Conservation (phyloP, 2,329 filamentous ascomycete genomes). For the Alternaria panax region DNA sequence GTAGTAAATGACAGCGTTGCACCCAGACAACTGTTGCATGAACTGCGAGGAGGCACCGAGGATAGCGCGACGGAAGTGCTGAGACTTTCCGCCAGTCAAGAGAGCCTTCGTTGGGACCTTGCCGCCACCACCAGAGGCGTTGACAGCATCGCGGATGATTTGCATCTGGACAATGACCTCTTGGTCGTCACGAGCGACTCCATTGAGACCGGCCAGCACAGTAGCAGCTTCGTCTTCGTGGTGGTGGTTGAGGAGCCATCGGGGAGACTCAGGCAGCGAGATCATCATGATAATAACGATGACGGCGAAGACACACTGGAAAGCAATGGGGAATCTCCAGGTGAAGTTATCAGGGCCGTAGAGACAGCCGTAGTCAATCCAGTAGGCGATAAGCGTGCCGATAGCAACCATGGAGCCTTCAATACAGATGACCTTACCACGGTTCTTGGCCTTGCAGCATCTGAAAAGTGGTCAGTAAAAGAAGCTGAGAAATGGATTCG, state of each 20-base stretch:
- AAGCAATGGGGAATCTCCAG: slow-evolving; percentile 62
- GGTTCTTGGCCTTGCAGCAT: slow-evolving; percentile 61
- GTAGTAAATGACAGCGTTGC: slow-evolving; percentile 56
- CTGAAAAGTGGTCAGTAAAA: slow-evolving; percentile 9
- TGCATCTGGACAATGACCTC: slow-evolving; percentile 66
- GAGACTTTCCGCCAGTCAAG: slow-evolving; percentile 68
- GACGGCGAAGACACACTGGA: slow-evolving; percentile 59
- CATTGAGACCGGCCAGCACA: slow-evolving; percentile 59
- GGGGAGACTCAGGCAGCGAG: slow-evolving; percentile 38
- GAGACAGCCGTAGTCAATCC: slow-evolving; percentile 58
- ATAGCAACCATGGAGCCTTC: slow-evolving; percentile 61
- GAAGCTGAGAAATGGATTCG: background rate
- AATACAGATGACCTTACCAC: slow-evolving; percentile 67
- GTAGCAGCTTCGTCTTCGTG: slow-evolving; percentile 56
- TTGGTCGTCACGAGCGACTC: slow-evolving; percentile 57
- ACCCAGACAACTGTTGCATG: slow-evolving; percentile 62
- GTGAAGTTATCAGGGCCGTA: slow-evolving; percentile 40
- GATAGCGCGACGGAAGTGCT: slow-evolving; percentile 69
- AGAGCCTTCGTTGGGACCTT: slow-evolving; percentile 52
- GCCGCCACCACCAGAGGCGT: slow-evolving; percentile 44
- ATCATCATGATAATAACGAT: slow-evolving; percentile 47
- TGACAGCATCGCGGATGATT: slow-evolving; percentile 65
- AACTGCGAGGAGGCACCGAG: slow-evolving; percentile 67
- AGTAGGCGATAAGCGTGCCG: slow-evolving; percentile 60
- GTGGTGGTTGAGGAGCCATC: slow-evolving; percentile 45